phyloP scores from a whole-genome alignment of 1,284 basidiomycete species.

The Stygiomarasmius scandens region DNA sequence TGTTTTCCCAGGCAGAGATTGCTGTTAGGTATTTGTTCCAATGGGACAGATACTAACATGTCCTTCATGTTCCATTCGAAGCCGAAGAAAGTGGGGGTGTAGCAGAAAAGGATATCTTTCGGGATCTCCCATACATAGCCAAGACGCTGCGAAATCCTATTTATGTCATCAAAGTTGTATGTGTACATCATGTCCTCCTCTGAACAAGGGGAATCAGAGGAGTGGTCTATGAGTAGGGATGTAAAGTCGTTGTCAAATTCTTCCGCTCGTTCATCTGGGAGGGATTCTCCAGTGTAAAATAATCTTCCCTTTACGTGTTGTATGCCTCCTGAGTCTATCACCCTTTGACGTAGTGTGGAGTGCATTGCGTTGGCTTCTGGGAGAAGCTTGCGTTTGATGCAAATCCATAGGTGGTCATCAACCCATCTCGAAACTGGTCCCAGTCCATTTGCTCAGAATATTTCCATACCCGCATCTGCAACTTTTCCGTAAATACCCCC shows the following conservation, averaged over 20 bases:
- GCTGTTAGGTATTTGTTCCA: background rate
- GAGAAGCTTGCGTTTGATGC: conserved; percentile 22
- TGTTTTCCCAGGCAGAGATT: background rate
- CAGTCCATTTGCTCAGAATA: conserved; percentile 30
- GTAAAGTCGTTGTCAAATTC: conserved; percentile 35
- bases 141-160: background rate
- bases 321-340: conserved; percentile 18
- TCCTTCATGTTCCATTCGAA: background rate
- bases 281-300: conserved; percentile 30
- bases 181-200: background rate
- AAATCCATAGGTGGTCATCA: conserved; percentile 42
- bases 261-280: conserved; percentile 22
- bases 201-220: background rate
- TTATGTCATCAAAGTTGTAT: background rate
- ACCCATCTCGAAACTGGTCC: conserved; percentile 42
- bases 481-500: conserved; percentile 20
- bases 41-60: background rate
- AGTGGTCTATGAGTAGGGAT: conserved; percentile 15
- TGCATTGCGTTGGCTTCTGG: conserved; percentile 25
- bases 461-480: conserved; percentile 30
- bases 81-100: background rate
- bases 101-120: background rate
- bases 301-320: conserved; percentile 28
- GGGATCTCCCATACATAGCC: background rate
- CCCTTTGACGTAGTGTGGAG: conserved; percentile 4